Evolutionary conservation across 768 basidiomycete species (phyloP), one percentile per base, ranked within the genome.

Genomic region (Sarcodon sp.): DNA sequence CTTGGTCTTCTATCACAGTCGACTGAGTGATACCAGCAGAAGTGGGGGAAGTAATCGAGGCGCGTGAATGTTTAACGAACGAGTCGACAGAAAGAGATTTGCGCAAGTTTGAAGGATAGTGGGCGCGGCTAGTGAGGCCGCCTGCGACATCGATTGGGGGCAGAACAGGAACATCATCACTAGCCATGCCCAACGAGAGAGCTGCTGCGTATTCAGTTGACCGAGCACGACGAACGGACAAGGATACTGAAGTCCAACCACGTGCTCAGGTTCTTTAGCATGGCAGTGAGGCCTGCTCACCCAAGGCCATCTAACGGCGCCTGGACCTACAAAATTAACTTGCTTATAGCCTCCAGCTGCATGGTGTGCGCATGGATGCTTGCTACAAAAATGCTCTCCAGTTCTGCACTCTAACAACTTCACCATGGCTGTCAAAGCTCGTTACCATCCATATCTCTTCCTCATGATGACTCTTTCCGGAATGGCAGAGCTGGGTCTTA

Each of bases 51-150:
- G 13, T 41, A 15, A 27, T 41, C 39, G 39, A 27, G 39, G 39
- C 39, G 39, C 15, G 39, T 41, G 39, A 41, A 27, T 27, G 39
- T 34, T 66, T 67, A 44, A 75, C 71, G 61, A 87, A 81, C 8
- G 86, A 87, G 62, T 87, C 86, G 51, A 80, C 83, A 16, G 86
- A 87, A 51, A 83, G 64, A 31, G 84, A 82, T 66, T 87, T 87
- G 56, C 83, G 74, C 47, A 87, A 72, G 50, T 58, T 62, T 43
- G 68, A 64, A 16, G 68, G 57, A 16, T 15, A 41, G 39, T 27
- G 13, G 39, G 39, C 7, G 8, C 16, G 15, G 8, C 16, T 41
- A 15, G n/a, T 13, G 39, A 41, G 27, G 7, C 16, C 8, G 27
- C 39, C 13, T 27, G 15, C 16, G 27, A 41, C 39, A 13, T 62